Conservation (phyloP, 345 rosid species). For the Hypericum perforatum region DNA sequence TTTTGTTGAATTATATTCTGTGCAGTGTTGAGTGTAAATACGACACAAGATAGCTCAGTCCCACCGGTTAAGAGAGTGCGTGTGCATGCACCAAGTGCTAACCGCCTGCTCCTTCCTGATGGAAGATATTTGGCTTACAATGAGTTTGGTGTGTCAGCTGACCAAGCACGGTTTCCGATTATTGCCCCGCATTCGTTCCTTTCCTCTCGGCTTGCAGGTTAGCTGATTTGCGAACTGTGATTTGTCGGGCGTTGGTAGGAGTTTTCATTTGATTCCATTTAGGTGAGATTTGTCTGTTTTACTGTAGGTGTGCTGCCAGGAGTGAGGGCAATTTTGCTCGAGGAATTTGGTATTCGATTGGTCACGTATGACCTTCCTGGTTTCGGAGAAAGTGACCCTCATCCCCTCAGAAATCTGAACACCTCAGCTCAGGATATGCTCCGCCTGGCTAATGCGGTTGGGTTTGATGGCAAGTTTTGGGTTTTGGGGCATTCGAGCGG, state of each 20-base stretch:
- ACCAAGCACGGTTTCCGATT: conserved; percentile 60
- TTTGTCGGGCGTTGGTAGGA: conserved; percentile 3
- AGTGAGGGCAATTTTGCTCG: conserved; percentile 51
- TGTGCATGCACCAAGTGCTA: conserved; percentile 59
- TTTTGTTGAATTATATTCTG: conserved; percentile 7
- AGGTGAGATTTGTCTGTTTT: conserved; percentile 8
- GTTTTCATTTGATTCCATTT: background rate
- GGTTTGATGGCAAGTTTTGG: conserved; percentile 69
- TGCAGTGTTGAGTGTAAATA: conserved; percentile 58
- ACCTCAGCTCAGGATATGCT: conserved; percentile 78
- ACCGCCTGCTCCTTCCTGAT: conserved; percentile 59
- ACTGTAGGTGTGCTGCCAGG: conserved; percentile 61
- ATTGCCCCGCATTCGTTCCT: conserved; percentile 71
- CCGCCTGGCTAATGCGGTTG: conserved; percentile 53
- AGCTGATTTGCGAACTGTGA: background rate
- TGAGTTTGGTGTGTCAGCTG: conserved; percentile 61
- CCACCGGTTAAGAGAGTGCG: conserved; percentile 44
- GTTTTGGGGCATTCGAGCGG: conserved; percentile 75
- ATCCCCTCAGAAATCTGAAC: conserved; percentile 59
- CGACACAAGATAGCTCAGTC: conserved; percentile 22
- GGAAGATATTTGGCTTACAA: conserved; percentile 73
- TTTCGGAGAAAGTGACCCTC: conserved; percentile 97
- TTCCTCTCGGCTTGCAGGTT: conserved; percentile 85
- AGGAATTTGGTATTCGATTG: conserved; percentile 71
- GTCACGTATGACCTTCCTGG: conserved; percentile 93